phyloP scores from a whole-genome alignment of 345 rosid species.

The Aquilaria sinensis region DNA sequence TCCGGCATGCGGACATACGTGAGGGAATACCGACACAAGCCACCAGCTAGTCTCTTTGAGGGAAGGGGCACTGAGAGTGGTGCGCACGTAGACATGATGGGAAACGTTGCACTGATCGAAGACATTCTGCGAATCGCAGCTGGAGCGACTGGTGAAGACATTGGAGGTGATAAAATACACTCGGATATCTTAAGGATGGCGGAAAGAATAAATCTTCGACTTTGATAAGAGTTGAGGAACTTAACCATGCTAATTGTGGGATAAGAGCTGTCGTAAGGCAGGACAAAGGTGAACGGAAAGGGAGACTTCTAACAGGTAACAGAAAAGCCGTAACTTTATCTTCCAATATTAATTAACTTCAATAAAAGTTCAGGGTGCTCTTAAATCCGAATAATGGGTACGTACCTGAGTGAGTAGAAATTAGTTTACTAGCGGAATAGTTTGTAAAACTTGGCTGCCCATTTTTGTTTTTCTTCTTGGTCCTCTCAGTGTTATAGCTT shows the following conservation, averaged over 20 bases:
- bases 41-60: constrained; percentile 44
- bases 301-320: not conserved
- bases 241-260: not conserved
- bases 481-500: constrained; percentile 4
- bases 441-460: not conserved
- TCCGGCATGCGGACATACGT: constrained; percentile 36
- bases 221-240: constrained; percentile 13
- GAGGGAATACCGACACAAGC: constrained; percentile 56
- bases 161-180: constrained; percentile 57
- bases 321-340: not conserved
- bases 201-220: constrained; percentile 36
- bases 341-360: too few species aligned
- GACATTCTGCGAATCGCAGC: constrained; percentile 59
- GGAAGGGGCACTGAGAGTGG: constrained; percentile 57
- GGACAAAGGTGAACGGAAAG: not conserved
- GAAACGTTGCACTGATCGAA: constrained; percentile 55
- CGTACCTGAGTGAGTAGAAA: too few species aligned
- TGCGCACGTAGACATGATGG: constrained; percentile 65
- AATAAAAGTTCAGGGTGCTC: too few species aligned
- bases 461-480: not conserved
- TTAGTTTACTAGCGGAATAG: not conserved
- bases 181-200: constrained; percentile 48
- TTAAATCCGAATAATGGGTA: too few species aligned
- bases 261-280: not conserved
- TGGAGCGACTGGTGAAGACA: constrained; percentile 46